Evolutionary conservation across 345 rosid species (phyloP).

Genomic region (Sonneratia alba): DNA sequence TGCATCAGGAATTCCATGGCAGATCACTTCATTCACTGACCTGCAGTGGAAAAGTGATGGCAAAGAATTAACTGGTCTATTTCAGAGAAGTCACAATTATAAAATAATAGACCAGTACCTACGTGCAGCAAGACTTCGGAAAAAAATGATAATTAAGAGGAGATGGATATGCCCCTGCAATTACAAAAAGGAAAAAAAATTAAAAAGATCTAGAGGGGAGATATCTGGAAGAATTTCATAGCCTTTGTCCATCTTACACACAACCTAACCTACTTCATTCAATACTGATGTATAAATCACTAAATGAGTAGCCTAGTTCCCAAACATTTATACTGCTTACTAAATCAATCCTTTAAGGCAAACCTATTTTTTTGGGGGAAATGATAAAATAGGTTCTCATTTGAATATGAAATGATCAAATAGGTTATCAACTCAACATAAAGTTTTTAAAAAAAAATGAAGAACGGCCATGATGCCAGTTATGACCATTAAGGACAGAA

Average conservation of each 20-base stretch:
- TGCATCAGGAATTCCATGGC: constrained; percentile 99
- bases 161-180: constrained; percentile 93
- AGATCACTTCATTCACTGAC: constrained; percentile 94
- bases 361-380: no score
- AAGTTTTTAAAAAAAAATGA: no score
- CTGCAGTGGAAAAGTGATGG: constrained; percentile 34
- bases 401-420: no score
- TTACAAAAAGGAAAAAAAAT: background rate
- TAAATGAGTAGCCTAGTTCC: background rate
- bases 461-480: background rate
- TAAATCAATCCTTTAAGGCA: background rate
- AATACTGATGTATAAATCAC: no score
- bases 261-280: no score
- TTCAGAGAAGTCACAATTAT: background rate
- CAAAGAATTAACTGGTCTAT: constrained; percentile 7
- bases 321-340: background rate
- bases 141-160: constrained; percentile 91
- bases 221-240: background rate
- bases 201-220: background rate
- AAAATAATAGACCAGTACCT: constrained; percentile 44
- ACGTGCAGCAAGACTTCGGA: constrained; percentile 99
- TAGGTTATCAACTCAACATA: no score
- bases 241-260: no score
- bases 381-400: no score
- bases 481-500: background rate